These are phyloP conservation scores for Trametes punicea DNA, from an alignment of 768 basidiomycete species.

Conservation along the genomic window DNA sequence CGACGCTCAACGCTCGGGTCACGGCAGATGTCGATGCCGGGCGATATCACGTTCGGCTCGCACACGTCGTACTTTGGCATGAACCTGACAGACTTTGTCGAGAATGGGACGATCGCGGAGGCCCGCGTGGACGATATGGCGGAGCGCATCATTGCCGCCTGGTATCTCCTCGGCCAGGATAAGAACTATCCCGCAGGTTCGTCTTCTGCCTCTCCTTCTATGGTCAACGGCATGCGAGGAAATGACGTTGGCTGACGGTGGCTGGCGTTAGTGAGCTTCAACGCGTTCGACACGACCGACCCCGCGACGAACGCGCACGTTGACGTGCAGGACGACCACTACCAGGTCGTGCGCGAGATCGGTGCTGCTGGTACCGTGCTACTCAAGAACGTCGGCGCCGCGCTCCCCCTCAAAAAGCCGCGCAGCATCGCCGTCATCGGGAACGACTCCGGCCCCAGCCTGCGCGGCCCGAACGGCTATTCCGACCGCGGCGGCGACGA, in stretches of 20 bases:
- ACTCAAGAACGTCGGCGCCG: conserved; percentile 63
- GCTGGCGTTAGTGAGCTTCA: conserved; percentile 58
- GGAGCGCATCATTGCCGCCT: conserved; percentile 69
- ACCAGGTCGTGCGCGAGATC: conserved; percentile 63
- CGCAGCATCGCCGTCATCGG: conserved; percentile 61
- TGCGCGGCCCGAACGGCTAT: conserved; percentile 47
- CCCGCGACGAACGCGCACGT: conserved; percentile 55
- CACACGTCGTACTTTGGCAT: conserved; percentile 59
- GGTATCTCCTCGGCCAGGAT: conserved; percentile 69
- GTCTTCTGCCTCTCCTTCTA: neutral
- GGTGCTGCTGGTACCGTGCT: conserved; percentile 73
- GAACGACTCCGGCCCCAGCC: conserved; percentile 45
- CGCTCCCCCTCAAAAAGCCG: conserved; percentile 57
- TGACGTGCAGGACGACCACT: conserved; percentile 70
- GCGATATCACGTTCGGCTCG: conserved; percentile 49
- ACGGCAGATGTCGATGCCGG: conserved; percentile 69
- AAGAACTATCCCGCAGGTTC: conserved; percentile 52
- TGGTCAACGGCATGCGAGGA: neutral
- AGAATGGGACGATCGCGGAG: conserved; percentile 67
- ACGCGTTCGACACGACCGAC: conserved; percentile 54
- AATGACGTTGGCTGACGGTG: neutral
- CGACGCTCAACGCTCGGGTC: neutral
- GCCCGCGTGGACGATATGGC: conserved; percentile 78
- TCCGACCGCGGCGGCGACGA: conserved; percentile 38
- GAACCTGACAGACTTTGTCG: conserved; percentile 64